A percentile compares a stretch with the other conserved stretches of the same genome.
These are phyloP conservation scores for Phoenix roebelenii DNA, from an alignment of 176 grass and related monocot species.

Conservation along the genomic window DNA sequence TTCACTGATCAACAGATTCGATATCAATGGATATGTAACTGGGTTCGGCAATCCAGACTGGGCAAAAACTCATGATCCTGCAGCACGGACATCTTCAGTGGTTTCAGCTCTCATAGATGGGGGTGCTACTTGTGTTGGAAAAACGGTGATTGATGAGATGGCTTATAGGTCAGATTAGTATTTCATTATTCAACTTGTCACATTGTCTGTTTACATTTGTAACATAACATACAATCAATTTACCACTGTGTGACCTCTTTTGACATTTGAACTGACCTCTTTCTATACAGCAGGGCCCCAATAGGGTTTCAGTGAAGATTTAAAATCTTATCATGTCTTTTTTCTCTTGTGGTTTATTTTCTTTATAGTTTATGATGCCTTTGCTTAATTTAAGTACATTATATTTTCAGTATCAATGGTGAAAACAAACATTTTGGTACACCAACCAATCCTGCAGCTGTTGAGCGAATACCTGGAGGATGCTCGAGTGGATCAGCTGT, in stretches of 20 bases:
- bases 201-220: no score
- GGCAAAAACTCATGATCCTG: constrained; percentile 49
- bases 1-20: constrained; percentile 51
- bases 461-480: constrained; percentile 65
- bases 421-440: constrained; percentile 84
- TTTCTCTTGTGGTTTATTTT: background rate
- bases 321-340: no score
- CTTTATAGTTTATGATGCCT: background rate
- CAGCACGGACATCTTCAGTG: constrained; percentile 45
- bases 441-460: constrained; percentile 62
- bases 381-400: constrained; percentile 17
- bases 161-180: constrained; percentile 57
- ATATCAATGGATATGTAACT: constrained; percentile 55
- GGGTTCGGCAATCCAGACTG: constrained; percentile 81
- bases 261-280: background rate
- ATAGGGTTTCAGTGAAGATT: no score
- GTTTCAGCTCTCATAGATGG: constrained; percentile 66
- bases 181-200: background rate
- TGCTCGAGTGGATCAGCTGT: constrained; percentile 95
- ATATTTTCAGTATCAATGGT: constrained; percentile 59
- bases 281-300: background rate
- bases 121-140: constrained; percentile 83
- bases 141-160: constrained; percentile 92
- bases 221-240: no score
- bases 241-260: background rate